These are phyloP conservation scores for Nakazawaea peltata DNA, from an alignment of 805 yeast species.

Conservation along the genomic window DNA sequence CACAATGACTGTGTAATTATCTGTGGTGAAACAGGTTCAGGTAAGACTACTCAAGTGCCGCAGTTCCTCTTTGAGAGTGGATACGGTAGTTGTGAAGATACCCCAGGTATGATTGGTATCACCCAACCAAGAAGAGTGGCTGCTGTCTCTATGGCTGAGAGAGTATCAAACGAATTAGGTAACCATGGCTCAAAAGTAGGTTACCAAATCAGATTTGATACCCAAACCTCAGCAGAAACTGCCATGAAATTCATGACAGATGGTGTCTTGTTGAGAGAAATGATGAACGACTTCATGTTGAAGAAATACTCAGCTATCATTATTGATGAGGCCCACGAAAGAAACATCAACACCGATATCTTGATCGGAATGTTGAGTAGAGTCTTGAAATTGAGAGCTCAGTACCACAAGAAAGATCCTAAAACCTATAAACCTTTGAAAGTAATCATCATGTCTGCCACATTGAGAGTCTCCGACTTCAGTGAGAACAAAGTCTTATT, in stretches of 20 bases:
- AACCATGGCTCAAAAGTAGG: constrained; percentile 64
- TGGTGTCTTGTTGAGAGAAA: constrained; percentile 87
- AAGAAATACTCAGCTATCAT: constrained; percentile 78
- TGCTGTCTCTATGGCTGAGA: constrained; percentile 83
- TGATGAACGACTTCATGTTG: constrained; percentile 80
- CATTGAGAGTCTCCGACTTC: constrained; percentile 88
- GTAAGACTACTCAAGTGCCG: constrained; percentile 97
- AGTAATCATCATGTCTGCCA: constrained; percentile 93
- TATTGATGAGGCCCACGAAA: constrained; percentile 97
- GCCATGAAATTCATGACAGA: constrained; percentile 87
- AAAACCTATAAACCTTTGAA: constrained; percentile 54
- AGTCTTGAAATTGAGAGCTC: constrained; percentile 63
- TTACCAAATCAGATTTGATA: constrained; percentile 77
- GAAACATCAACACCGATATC: constrained; percentile 93
- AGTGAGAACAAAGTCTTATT: constrained; percentile 74
- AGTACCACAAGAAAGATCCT: constrained; percentile 41
- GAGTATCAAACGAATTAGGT: constrained; percentile 74
- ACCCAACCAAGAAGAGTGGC: constrained; percentile 97
- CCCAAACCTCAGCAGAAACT: constrained; percentile 54
- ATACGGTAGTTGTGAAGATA: constrained; percentile 52
- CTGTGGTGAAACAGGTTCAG: constrained; percentile 98
- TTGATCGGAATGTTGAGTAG: constrained; percentile 92
- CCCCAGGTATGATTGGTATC: constrained; percentile 92
- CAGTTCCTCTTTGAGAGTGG: constrained; percentile 94
- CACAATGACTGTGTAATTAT: constrained; percentile 85